Evolutionary conservation across 2,329 filamentous ascomycete genomes (phyloP).

Genomic region (Nemania sp.): DNA sequence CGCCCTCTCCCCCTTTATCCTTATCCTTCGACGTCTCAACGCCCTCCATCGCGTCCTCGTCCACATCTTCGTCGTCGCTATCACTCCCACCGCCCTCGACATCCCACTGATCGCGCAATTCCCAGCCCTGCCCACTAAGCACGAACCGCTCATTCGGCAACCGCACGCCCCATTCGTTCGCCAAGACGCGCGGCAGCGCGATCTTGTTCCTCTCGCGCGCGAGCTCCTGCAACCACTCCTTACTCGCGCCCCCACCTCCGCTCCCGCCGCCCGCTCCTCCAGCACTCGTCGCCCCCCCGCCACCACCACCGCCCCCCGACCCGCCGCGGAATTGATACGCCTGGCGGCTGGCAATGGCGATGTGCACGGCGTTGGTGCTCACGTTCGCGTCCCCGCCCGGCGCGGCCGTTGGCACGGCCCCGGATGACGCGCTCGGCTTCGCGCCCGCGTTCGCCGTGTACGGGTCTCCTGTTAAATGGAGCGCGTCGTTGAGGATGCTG

Average conservation of each 20-base stretch:
- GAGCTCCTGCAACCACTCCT: constrained; percentile 78
- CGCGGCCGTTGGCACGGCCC: constrained; percentile 52
- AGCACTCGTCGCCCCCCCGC: too few relatives aligned
- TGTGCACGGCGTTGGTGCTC: constrained; percentile 66
- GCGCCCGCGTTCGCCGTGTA: constrained; percentile 62
- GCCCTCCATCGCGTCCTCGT: constrained; percentile 53
- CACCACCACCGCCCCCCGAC: constrained; percentile 48
- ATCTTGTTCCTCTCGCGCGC: constrained; percentile 71
- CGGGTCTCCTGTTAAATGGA: constrained; percentile 70
- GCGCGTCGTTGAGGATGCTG: constrained; percentile 69
- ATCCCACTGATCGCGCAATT: constrained; percentile 61
- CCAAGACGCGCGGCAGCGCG: constrained; percentile 63
- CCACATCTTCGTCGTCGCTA: constrained; percentile 2
- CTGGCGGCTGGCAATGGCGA: constrained; percentile 71
- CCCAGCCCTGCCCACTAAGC: constrained; percentile 67
- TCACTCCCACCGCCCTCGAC: constrained; percentile 30
- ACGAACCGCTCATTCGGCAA: constrained; percentile 71
- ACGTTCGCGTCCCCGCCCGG: constrained; percentile 59
- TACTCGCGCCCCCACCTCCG: constrained; percentile 58
- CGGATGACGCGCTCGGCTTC: constrained; percentile 53
- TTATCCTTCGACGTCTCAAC: constrained; percentile 43
- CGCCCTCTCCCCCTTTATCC: constrained; percentile 49
- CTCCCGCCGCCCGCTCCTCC: too few relatives aligned
- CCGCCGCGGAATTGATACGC: constrained; percentile 69
- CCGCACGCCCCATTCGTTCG: constrained; percentile 69